Conservation (phyloP, 1,284 basidiomycete species). For the Malassezia vespertilionis region DNA sequence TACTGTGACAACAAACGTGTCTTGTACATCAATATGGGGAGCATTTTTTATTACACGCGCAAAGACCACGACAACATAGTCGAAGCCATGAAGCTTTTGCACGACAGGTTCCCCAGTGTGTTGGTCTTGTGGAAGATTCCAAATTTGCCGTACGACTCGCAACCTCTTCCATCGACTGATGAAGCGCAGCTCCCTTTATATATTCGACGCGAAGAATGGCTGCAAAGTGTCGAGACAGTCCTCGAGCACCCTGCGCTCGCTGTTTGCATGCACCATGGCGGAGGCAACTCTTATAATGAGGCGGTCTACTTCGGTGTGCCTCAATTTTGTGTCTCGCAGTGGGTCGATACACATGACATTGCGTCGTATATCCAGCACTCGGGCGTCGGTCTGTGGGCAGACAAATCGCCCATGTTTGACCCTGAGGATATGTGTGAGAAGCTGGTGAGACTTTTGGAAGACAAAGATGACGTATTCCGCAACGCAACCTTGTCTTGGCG, state of each 20-base stretch:
- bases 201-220: slow-evolving; percentile 31
- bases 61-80: slow-evolving; percentile 28
- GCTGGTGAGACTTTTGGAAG: slow-evolving; percentile 20
- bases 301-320: slow-evolving; percentile 33
- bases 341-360: slow-evolving; percentile 38
- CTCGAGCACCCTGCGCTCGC: slow-evolving; percentile 32
- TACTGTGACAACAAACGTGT: slow-evolving; percentile 23
- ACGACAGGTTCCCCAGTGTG: slow-evolving; percentile 19
- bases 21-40: slow-evolving; percentile 43
- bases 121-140: slow-evolving; percentile 29
- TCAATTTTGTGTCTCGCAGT: slow-evolving; percentile 36
- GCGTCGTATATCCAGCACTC: slow-evolving; percentile 23
- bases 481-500: slow-evolving; percentile 25
- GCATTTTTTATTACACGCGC: slow-evolving; percentile 34
- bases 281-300: slow-evolving; percentile 44
- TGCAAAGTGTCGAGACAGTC: slow-evolving; percentile 25
- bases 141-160: slow-evolving; percentile 16
- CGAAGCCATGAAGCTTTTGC: slow-evolving; percentile 23
- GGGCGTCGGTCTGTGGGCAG: slow-evolving; percentile 24
- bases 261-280: slow-evolving; percentile 35
- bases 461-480: slow-evolving; percentile 20
- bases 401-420: slow-evolving; percentile 24
- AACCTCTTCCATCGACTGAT: slow-evolving; percentile 19
- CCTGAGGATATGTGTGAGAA: slow-evolving; percentile 23
- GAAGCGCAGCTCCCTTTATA: slow-evolving; percentile 25